phyloP scores from a whole-genome alignment of 176 grass and related monocot species.

The Rhynchospora breviuscula region DNA sequence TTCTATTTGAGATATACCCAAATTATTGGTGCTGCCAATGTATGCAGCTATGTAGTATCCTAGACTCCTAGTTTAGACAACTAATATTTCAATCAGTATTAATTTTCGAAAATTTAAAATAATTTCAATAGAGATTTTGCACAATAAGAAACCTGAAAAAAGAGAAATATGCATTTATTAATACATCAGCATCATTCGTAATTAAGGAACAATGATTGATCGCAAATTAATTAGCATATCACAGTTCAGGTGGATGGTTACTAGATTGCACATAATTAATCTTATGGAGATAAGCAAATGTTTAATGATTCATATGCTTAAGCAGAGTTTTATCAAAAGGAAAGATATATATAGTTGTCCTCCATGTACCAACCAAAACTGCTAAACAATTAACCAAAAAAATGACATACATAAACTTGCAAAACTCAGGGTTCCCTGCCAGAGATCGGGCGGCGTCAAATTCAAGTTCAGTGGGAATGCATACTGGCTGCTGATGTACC shows the following conservation, averaged over 20 bases:
- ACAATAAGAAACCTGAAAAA: not conserved
- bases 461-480: constrained; percentile 51
- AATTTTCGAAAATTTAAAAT: not conserved
- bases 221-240: not conserved
- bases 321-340: not conserved
- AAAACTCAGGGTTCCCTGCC: constrained; percentile 41
- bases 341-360: not conserved
- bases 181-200: not conserved
- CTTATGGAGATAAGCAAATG: not conserved
- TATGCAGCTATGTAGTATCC: too few relatives aligned
- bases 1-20: not conserved
- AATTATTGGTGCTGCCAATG: not conserved
- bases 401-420: not conserved
- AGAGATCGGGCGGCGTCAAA: constrained; percentile 35
- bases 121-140: not conserved
- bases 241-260: not conserved
- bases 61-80: not conserved
- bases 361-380: not conserved
- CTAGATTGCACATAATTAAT: not conserved
- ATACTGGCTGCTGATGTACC: constrained; percentile 58
- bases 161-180: not conserved
- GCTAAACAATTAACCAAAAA: not conserved
- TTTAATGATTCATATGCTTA: not conserved
- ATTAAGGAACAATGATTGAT: not conserved
- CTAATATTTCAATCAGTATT: not conserved